These are phyloP conservation scores for Ustanciosporium gigantosporum DNA, from an alignment of 1,284 basidiomycete genomes.

Conservation along the genomic window DNA sequence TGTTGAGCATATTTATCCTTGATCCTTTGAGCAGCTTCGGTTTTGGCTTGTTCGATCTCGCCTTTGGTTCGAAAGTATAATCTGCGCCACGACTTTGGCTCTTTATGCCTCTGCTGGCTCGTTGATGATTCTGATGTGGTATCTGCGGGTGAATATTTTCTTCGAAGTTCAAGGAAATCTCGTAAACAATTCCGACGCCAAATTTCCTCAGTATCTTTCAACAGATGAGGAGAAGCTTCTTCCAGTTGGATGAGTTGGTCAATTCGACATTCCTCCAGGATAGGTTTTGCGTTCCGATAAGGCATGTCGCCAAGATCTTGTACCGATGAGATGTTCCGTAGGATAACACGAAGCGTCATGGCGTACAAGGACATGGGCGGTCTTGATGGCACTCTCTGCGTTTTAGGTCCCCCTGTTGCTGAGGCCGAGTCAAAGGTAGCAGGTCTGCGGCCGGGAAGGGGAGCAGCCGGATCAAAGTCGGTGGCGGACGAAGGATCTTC, in stretches of 20 bases:
- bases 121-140: background rate
- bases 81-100: conserved; percentile 40
- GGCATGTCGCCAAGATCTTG: conserved; percentile 56
- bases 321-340: conserved; percentile 43
- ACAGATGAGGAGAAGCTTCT: conserved; percentile 47
- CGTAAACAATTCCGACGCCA: conserved; percentile 53
- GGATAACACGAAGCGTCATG: conserved; percentile 43
- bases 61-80: conserved; percentile 43
- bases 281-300: conserved; percentile 44
- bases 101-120: background rate
- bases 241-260: conserved; percentile 52
- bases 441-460: conserved; percentile 1
- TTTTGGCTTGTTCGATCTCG: conserved; percentile 41
- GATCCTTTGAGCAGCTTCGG: conserved; percentile 39
- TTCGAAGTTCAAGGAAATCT: conserved; percentile 50
- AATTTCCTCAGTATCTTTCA: conserved; percentile 37
- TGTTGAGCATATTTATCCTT: conserved; percentile 51
- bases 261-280: conserved; percentile 49
- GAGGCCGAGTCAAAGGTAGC: too few relatives aligned
- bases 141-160: conserved; percentile 22
- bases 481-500: background rate
- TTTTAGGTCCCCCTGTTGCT: too few relatives aligned
- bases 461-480: conserved; percentile 21
- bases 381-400: background rate
- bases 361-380: conserved; percentile 10